phyloP scores from a whole-genome alignment of 2,329 filamentous ascomycete species.

The Talaromyces sp. region DNA sequence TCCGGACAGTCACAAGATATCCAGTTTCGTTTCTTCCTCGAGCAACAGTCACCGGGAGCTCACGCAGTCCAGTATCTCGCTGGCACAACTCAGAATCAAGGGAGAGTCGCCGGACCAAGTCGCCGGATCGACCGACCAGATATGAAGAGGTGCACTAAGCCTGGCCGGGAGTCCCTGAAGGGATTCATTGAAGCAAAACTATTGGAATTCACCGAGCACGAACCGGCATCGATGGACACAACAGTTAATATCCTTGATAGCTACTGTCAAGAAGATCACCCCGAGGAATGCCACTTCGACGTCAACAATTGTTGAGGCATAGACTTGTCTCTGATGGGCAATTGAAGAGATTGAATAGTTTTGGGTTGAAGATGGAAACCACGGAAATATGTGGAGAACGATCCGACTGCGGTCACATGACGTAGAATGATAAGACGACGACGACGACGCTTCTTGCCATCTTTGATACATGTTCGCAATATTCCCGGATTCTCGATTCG shows the following conservation, averaged over 20 bases:
- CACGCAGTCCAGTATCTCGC: background rate
- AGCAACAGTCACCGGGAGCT: background rate
- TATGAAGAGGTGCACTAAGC: background rate
- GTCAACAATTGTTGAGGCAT: too few relatives aligned
- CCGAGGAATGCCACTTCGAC: too few relatives aligned
- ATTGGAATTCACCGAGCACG: background rate
- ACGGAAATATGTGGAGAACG: conserved; percentile 8
- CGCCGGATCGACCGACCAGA: background rate
- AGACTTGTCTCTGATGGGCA: too few relatives aligned
- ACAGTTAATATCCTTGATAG: too few relatives aligned
- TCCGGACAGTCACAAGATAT: background rate
- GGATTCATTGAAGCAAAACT: background rate
- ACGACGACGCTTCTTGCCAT: background rate
- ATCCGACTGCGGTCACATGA: conserved; percentile 12
- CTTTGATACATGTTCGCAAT: background rate
- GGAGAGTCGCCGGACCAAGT: background rate
- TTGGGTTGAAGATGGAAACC: background rate
- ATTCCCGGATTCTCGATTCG: too few relatives aligned
- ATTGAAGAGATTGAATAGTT: background rate
- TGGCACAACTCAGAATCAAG: background rate
- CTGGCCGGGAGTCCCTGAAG: background rate
- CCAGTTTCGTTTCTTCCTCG: background rate
- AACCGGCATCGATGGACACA: background rate
- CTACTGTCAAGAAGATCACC: too few relatives aligned
- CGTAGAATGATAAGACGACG: conserved; percentile 2